Evolutionary conservation across 768 basidiomycete genomes (phyloP).

Genomic region (Hortiboletus campestris): DNA sequence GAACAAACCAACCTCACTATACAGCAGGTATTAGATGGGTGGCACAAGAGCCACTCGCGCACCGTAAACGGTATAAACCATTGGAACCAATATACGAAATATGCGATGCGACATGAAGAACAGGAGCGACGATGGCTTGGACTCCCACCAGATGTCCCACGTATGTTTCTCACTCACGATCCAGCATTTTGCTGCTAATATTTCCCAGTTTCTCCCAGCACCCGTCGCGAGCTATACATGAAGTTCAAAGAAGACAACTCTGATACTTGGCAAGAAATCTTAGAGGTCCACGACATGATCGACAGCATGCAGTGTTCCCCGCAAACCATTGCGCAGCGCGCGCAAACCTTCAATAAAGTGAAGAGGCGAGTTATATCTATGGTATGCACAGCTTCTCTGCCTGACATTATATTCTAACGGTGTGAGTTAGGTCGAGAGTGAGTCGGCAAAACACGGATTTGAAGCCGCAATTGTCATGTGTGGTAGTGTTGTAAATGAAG

Average conservation of each 20-base stretch:
- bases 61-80: neutral
- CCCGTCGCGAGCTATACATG: neutral
- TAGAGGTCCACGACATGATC: neutral
- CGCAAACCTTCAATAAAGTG: neutral
- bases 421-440: neutral
- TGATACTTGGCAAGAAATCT: slow-evolving; percentile 4
- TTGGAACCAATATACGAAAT: slow-evolving; percentile 5
- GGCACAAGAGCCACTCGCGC: slow-evolving; percentile 2
- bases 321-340: neutral
- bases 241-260: slow-evolving; percentile 8
- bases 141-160: neutral
- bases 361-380: neutral
- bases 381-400: neutral
- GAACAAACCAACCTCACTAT: neutral
- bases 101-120: neutral
- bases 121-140: neutral
- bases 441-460: neutral
- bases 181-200: no score
- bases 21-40: slow-evolving; percentile 4
- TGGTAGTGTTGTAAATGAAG: neutral
- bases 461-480: slow-evolving; percentile 4
- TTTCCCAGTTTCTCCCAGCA: neutral
- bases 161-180: neutral
- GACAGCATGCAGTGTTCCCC: neutral
- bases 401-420: neutral